phyloP scores from a whole-genome alignment of 2,329 filamentous ascomycete species.

The Trichoderma polysporum region DNA sequence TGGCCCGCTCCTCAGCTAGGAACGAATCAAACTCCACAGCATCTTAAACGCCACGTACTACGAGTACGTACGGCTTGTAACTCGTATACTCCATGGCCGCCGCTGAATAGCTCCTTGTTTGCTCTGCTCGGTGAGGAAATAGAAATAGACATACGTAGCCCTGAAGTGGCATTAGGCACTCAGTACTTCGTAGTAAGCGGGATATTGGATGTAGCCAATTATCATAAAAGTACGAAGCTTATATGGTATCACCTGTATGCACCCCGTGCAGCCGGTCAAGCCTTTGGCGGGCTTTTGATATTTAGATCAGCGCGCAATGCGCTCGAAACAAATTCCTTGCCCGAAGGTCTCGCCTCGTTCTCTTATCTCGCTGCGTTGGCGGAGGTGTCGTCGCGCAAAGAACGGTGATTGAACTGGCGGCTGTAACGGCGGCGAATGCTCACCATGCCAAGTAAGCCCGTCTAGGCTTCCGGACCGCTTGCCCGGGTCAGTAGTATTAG shows the following conservation, averaged over 20 bases:
- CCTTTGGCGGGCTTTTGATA: not conserved
- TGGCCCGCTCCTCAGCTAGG: not conserved
- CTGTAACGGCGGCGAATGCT: not conserved
- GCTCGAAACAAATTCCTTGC: not conserved
- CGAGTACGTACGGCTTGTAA: not conserved
- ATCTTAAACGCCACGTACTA: not conserved
- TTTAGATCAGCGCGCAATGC: conserved; percentile 6
- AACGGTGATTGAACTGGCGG: not conserved
- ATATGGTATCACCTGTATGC: conserved; percentile 4
- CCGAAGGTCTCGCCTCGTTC: not conserved
- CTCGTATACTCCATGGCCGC: not conserved
- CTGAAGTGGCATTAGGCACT: not conserved
- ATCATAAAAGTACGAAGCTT: not conserved
- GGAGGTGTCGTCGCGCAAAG: not conserved
- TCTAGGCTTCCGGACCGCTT: not conserved
- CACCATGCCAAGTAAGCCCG: not conserved
- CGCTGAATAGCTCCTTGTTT: not conserved
- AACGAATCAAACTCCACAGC: not conserved
- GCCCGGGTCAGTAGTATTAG: conserved; percentile 1
- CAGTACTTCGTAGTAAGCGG: not conserved
- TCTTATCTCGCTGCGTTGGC: conserved; percentile 1
- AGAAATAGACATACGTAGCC: not conserved
- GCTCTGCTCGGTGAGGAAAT: conserved; percentile 4
- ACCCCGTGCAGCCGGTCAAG: conserved; percentile 6
- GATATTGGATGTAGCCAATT: not conserved